Conservation (phyloP, 2,329 filamentous ascomycete species). For the Epichloe hybrida region DNA sequence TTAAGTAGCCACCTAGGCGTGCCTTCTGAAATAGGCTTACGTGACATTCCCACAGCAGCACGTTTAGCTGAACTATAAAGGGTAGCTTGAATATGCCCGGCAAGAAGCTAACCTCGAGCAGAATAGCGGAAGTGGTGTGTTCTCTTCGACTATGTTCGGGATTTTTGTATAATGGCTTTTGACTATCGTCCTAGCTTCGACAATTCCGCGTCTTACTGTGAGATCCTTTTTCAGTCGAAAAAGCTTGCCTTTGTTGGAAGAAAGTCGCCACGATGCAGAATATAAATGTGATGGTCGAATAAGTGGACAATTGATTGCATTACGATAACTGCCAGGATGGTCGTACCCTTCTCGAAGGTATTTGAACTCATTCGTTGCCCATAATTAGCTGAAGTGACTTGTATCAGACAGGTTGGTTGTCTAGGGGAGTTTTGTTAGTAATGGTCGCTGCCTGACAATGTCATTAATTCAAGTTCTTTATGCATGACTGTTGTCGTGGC, state of each 20-base stretch:
- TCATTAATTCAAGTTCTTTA: no score
- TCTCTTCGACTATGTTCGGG: conserved; percentile 25
- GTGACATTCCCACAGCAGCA: conserved; percentile 3
- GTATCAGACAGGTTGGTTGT: no score
- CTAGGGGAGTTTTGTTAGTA: no score
- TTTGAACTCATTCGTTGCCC: neutral
- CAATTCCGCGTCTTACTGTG: neutral
- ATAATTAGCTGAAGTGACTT: neutral
- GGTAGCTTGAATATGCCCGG: conserved; percentile 33
- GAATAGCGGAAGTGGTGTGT: conserved; percentile 38
- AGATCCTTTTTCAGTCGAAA: neutral
- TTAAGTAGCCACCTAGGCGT: conserved; percentile 14
- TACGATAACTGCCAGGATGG: neutral
- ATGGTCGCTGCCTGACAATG: no score
- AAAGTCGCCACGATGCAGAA: neutral
- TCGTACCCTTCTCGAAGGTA: neutral
- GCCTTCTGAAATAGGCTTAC: neutral
- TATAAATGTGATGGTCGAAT: neutral
- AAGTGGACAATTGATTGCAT: neutral
- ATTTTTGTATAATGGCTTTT: neutral
- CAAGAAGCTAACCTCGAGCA: conserved; percentile 31
- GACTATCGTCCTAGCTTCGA: neutral
- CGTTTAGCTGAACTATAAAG: conserved; percentile 22
- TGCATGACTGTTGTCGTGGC: no score
- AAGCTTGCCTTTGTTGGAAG: neutral